Evolutionary conservation across 768 basidiomycete species (phyloP), one percentile per base, ranked within the genome.

Genomic region (Amyloporia xantha): DNA sequence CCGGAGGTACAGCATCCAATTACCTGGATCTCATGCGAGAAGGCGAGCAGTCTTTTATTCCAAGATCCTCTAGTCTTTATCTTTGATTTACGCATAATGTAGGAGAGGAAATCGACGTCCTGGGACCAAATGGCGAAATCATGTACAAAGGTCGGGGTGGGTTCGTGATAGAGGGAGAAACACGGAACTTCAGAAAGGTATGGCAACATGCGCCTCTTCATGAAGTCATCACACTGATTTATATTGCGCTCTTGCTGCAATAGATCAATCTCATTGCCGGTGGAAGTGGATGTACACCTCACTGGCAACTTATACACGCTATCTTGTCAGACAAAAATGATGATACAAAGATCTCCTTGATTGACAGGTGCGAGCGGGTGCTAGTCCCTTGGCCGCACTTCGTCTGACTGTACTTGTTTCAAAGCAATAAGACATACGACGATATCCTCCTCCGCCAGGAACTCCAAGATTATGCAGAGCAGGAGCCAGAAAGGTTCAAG

Each of bases 261-360:
- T 24, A 59, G 59, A 50, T 60, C 49, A 60, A 58, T 26, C 54
- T 60, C 5, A 51, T 60, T n/a, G 56, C 56, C 0, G 59, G 59
- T 2, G 59, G 59, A 4, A 57, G 49, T 37, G 59, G 59, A 1
- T 42, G 57, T 7, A 60, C 59, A 26, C 59, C 59, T 4, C 59
- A 60, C 42, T 60, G 56, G 56, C 59, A 60, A 47, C 49, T 60
- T 40, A 58, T 60, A 10, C 56, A 58, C 28, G 54, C 54, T 4
- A 51, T 60, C n/a, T 47, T 60, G 45, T 50, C 44, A 1, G 53
- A 58, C 45, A 12, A 28, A 12, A 33, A 28, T 2, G 59, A 60
- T 51, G 23, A 50, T 20, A 60, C 56, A 5, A 6, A 19, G 11
- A 41, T 60, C 12, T 52, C 54, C 13, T 41, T 60, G 11, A 51